phyloP scores from a whole-genome alignment of 1,139 yeast genomes.

The Yamadazyma songkhlaensis region DNA sequence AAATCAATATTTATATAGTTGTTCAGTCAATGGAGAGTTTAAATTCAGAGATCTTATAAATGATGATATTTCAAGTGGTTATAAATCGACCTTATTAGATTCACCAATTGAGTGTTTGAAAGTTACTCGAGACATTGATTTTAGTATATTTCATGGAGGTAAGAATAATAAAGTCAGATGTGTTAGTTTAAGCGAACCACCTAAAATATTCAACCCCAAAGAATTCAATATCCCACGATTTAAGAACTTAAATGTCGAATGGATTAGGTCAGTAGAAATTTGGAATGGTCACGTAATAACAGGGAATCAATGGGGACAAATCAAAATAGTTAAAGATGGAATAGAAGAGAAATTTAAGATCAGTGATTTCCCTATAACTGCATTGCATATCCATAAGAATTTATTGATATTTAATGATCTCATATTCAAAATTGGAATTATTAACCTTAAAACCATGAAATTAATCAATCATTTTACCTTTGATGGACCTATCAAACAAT shows the following conservation, averaged over 20 bases:
- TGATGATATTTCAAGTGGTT: conserved; percentile 34
- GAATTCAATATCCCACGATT: not conserved
- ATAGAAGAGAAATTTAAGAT: conserved; percentile 16
- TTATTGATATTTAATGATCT: conserved; percentile 28
- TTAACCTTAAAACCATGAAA: conserved; percentile 20
- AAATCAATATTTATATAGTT: conserved; percentile 37
- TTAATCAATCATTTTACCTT: conserved; percentile 18
- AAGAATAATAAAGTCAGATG: conserved; percentile 40
- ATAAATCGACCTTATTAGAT: conserved; percentile 26
- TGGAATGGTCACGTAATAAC: conserved; percentile 20
- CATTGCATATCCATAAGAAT: conserved; percentile 19
- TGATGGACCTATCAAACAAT: conserved; percentile 8
- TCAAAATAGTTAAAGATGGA: conserved; percentile 21
- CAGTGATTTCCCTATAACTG: conserved; percentile 29
- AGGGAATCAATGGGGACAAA: conserved; percentile 36
- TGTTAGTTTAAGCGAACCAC: not conserved
- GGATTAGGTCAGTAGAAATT: conserved; percentile 11
- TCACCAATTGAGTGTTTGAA: conserved; percentile 37
- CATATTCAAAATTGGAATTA: conserved; percentile 31
- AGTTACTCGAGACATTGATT: conserved; percentile 15
- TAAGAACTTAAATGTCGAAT: conserved; percentile 1
- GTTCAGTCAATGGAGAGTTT: conserved; percentile 44
- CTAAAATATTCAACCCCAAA: not conserved
- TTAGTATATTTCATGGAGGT: conserved; percentile 41
- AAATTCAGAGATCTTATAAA: conserved; percentile 42